Evolutionary conservation across 2,329 filamentous ascomycete species (phyloP), one percentile per base, ranked within the genome.

Genomic region (Mycosphaerelloides madeirae): DNA sequence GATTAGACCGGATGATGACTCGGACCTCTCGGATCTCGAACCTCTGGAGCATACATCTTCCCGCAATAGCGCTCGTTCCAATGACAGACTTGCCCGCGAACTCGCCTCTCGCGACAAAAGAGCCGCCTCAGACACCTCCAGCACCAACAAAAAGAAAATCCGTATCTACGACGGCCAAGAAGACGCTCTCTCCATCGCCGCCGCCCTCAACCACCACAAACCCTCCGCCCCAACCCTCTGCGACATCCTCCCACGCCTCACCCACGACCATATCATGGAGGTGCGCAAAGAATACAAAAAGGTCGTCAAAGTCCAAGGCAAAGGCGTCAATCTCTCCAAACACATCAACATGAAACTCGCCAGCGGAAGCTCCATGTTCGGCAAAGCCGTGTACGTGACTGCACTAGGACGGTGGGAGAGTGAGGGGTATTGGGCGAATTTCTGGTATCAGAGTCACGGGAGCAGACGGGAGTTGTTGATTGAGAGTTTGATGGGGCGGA

Each of bases 341-440:
- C 87, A 93, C 67, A 85, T 93, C 64, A 87, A 87, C 49, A 73
- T 90, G 59, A 89, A 90, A 68, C 82, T 87, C 33, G 77, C 84
- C 42, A 75, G 82, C 3, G 83, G n/a, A n/a, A n/a, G 80, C 56
- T 18, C 33, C 33, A 35, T 35, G 33, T 83, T 97, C 54, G 91
- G 90, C 69, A 97, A 97, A 68, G 85, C 86, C 6, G 89, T 85
- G 60, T 96, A 97, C 65, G 82, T 90, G 3, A 90, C 87, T 2
- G 89, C 91, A 0, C 78, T 97, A 0, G 93, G 93, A 8, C 78
- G 79, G 41, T 97, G 89, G 83, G 93, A 96, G 69, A 84, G 83
- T 56, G 93, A 98, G 66, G 87, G 88, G 0, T 95, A 95, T 74
- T 98, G 93, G 90, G 89, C 91, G 48, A 97, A 96, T 65, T 95